Base-by-base conservation (phyloP, 2,329 filamentous ascomycete species). In the Epichloe sylvatica region DNA sequence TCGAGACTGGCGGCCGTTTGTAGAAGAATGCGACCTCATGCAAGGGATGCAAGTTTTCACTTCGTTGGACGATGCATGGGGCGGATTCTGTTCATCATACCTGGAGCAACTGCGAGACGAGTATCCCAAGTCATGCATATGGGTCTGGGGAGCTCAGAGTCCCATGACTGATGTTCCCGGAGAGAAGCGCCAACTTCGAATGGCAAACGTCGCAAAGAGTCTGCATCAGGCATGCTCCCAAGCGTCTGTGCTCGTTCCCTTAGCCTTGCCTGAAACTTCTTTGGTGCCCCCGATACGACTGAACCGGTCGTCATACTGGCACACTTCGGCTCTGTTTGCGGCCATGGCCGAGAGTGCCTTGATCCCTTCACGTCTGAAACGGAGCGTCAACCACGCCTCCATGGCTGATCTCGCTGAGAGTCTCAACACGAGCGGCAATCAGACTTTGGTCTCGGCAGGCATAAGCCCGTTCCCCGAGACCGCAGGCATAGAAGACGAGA, bases 21-120 rank as follows among this genome's bases (percentile, higher is more conserved):
- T 83, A 2, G 92, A 98, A 68, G 92, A 97, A 67, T 92, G 89
- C 55, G 92, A 98, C 64, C 82, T 88, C 49, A 75, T 97, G 68
- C 90, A 96, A 65, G 91, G 84, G 0, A 72, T 98, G 17, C 91
- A 97, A 63, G 63, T 90, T 11, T 77, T 90, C 53, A 73, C 82
- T 2, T 77, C 78, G 4, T 68, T 81, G 5, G 86, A 91, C 60
- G 85, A 90, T 66, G 84, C 83, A 12, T 92, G 86, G 86, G 84
- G 81, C 53, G 85, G 86, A 0, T 91, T 91, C 62, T 76, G 82
- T 6, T 71, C 81, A 3, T 74, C 76, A 51, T 91, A 90, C 61
- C 64, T 88, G 25, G 83, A 97, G 62, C 75, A 81, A 33, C 67
- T 98, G 51, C 73, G 86, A 53, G 92, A 98, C 62, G 92, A 98